Conservation (phyloP, 345 rosid species). For the Garcia nutans region DNA sequence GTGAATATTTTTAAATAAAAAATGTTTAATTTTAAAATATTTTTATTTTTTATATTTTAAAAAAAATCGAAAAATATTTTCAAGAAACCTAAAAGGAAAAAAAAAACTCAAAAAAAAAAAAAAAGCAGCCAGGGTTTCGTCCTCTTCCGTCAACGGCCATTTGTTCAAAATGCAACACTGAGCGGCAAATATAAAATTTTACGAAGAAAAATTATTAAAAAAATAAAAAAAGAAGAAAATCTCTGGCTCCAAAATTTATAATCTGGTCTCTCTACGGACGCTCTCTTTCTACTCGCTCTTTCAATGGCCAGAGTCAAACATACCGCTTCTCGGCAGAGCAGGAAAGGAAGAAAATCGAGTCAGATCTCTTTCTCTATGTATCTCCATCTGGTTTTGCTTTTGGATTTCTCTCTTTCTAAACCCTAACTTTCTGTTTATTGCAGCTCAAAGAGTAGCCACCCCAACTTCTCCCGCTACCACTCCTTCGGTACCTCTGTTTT, state of each 20-base stretch:
- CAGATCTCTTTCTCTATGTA: background rate
- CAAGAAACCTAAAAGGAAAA: too few relatives aligned
- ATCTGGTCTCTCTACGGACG: background rate
- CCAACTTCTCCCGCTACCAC: constrained; percentile 15
- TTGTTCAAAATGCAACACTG: background rate
- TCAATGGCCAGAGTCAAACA: constrained; percentile 24
- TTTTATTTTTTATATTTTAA: too few relatives aligned
- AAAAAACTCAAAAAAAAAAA: too few relatives aligned
- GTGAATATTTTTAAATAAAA: too few relatives aligned
- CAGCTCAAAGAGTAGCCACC: background rate
- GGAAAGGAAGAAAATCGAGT: constrained; percentile 2
- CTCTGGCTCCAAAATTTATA: background rate
- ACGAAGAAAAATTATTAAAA: background rate
- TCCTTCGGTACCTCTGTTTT: constrained; percentile 15
- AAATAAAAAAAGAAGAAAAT: background rate
- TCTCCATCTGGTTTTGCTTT: background rate
- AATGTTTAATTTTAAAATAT: too few relatives aligned
- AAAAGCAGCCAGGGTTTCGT: too few relatives aligned
- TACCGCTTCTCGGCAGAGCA: background rate
- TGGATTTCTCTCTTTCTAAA: background rate
- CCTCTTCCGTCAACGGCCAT: too few relatives aligned
- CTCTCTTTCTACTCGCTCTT: background rate
- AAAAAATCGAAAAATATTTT: too few relatives aligned
- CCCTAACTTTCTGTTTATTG: constrained; percentile 8
- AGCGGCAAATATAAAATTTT: constrained; percentile 12